Evolutionary conservation across 768 basidiomycete species (phyloP), one percentile per base, ranked within the genome.

Genomic region (Boletus sensibilis): DNA sequence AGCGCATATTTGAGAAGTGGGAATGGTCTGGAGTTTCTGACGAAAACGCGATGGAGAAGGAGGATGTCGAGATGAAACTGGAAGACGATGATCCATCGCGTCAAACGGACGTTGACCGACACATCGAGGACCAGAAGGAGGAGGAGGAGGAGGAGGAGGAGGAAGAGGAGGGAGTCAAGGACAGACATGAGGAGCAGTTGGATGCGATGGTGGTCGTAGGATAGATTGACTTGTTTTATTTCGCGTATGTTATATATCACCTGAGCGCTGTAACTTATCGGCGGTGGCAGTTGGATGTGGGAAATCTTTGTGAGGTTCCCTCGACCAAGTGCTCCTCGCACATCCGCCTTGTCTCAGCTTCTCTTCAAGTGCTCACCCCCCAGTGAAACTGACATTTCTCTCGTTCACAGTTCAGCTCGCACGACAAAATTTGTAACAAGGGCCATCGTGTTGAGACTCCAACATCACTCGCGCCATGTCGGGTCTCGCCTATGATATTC

Each of bases 1-100:
- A 88, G 64, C 81, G 90, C 56, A 73, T 77, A 25, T 71, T 86
- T 41, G 90, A 92, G 72, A 78, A 79, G 49, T 91, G 88, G 87
- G 75, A 66, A 18, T 90, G 87, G 87, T 53, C 68, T 21, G 56
- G 55, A 7, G 43, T 41, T 46, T 39, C 57, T 20, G 53, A 45
- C 25, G 52, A 51, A 14, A 37, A 23, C 12, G 47, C 42, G 57
- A 46, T 12, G 42, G 58, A 44, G 41, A 44, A 46, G 33, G 57
- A 29, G 47, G 70, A 73, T n/a, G 59, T 64, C 11, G 72, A 72
- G 53, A 72, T 73, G 72, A 70, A 66, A 52, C 23, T 60, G 38
- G 62, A 64, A 21, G 72, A 61, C 10, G 60, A 56, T 11, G 54
- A 47, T 11, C 14, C 60, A 23, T 40, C 50, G 23, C 49, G 29